Evolutionary conservation across 148 eudicot species (phyloP).

Genomic region (Cornus florida): DNA sequence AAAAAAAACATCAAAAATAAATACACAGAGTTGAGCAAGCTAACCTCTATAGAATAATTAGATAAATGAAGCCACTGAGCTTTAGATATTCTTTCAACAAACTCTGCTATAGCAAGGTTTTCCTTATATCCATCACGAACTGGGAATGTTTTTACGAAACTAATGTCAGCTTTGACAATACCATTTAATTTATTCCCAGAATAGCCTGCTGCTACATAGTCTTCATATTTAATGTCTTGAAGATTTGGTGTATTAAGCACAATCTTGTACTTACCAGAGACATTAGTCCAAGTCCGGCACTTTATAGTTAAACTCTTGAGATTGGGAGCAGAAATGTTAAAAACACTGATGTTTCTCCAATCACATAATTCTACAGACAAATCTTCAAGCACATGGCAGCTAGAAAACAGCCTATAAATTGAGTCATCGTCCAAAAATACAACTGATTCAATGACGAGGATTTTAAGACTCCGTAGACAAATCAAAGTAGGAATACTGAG

Average conservation of each 20-base stretch:
- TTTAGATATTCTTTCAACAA: constrained; percentile 13
- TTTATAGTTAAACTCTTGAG: constrained; percentile 10
- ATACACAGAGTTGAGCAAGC: too few relatives aligned
- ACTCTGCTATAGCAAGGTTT: background rate
- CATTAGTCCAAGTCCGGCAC: background rate
- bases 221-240: background rate
- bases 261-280: background rate
- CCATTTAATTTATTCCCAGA: background rate
- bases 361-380: background rate
- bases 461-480: too few relatives aligned
- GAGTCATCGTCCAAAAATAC: constrained; percentile 1
- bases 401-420: constrained; percentile 14
- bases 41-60: background rate
- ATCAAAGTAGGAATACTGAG: too few relatives aligned
- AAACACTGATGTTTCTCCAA: background rate
- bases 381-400: constrained; percentile 28
- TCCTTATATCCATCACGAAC: too few relatives aligned
- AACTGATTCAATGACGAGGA: too few relatives aligned
- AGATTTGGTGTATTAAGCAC: constrained; percentile 28
- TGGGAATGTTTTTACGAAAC: background rate
- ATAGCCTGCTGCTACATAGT: background rate
- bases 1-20: too few relatives aligned
- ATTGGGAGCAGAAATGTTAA: constrained; percentile 9
- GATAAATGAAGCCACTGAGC: constrained; percentile 14
- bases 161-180: constrained; percentile 12